Base-by-base conservation (phyloP, 176 grass and related monocot genomes). In the Musa acuminata region DNA sequence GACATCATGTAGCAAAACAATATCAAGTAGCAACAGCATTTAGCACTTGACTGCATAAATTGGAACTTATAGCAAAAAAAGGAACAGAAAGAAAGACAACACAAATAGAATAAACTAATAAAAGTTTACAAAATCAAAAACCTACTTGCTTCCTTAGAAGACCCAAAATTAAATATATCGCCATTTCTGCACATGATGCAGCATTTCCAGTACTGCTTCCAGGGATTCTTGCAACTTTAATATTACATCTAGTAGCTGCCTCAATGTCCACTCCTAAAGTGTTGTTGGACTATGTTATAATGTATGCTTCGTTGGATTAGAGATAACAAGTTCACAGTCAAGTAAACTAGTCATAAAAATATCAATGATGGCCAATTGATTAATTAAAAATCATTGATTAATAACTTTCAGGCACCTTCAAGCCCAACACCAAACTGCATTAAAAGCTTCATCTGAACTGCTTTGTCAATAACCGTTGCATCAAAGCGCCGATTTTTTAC, bases 381-480 rank as follows among this genome's bases (percentile, higher is more conserved):
- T 13, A 62, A 3, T 19, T 13, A 11, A 60, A 57, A 19, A 71
- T 49, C 16, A 35, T 7, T 49, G 25, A 16, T 59, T 58, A 13
- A 72, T 58, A 62, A 72, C 2, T 74, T 73, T 80, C 75, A 19
- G 70, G 78, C 52, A 97, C 93, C 93, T 90, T 97, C 93, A 76
- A 97, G 65, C 57, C 93, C 93, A 67, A 97, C 93, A 82, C 90
- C 94, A 84, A 85, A 97, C 72, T 97, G 94, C 87, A 97, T 84
- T 76, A 97, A 84, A 79, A 97, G 83, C 73, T 97, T 97, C 87
- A 88, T 85, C 55, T 93, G 82, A 81, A 74, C 82, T 80, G 94
- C 94, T 86, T 89, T 97, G 51, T 85, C 81, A 68, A 97, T 93
- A 68, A 87, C 62, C 80, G 80, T 57, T 20, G 87, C 90, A 76